Evolutionary conservation across 345 rosid genomes (phyloP), one percentile per base, ranked within the genome.

Genomic region (Tarenaya hassleriana): DNA sequence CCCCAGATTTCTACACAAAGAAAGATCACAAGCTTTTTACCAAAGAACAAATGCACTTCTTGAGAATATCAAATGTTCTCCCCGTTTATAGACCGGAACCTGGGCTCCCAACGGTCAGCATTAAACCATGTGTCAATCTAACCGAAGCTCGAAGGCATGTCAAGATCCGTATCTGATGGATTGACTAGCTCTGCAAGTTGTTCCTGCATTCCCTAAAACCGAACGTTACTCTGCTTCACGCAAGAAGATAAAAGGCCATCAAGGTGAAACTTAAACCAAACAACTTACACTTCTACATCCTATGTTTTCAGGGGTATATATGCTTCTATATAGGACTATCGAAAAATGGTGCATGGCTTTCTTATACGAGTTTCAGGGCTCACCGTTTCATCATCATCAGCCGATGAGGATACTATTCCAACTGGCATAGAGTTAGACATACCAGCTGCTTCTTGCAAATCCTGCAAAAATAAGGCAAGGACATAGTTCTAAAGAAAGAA

Each of bases 341-440:
- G n/a, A n/a, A n/a, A n/a, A n/a, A n/a, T n/a, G n/a, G n/a, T n/a
- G n/a, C n/a, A n/a, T 24, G 29, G 3, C 29, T 24, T 2, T 24
- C 29, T 24, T 24, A 5, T 24, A 24, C 29, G 4, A 10, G 15
- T 37, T 37, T 37, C 15, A 10, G 3, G 41, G 5, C 18, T 31
- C 63, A 82, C 84, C 89, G 74, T 80, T 19, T 79, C 85, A 64
- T 78, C 84, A 45, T 75, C 81, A 66, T 75, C 78, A 11, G 62
- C 83, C 15, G 85, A 64, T 35, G 81, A 71, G 59, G 67, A 66
- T 43, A 71, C 67, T 48, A 70, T 68, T 52, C 64, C 71, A 67
- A 67, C 49, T 21, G 75, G 73, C 58, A 71, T 46, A 4, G 68
- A 58, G 61, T 44, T 50, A 6, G 77, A 61, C 8, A 73, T 58